Base-by-base conservation (phyloP, 805 yeast species). In the Ogataea ramenticola region DNA sequence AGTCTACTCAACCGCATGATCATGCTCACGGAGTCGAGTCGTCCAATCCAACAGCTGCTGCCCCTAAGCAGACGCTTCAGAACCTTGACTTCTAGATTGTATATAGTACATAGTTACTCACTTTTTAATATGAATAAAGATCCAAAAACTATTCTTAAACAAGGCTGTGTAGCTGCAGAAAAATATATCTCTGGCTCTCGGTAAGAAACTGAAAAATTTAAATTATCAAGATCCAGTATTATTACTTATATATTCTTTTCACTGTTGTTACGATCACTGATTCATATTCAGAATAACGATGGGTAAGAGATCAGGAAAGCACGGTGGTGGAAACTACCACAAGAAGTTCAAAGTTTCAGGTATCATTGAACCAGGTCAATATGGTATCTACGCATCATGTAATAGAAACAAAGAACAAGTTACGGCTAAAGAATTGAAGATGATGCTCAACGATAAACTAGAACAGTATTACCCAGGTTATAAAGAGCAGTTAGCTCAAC, bases 351-450 rank as follows among this genome's bases (percentile, higher is more conserved):
- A 75, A 52, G 67, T 70, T 17, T 56, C 67, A 2, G 77, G 77
- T 9, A 67, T 77, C 43, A 62, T 90, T 17, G 96, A 90, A 55
- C 96, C 96, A 0, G 83, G 83, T 34, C 85, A 93, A 43, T 67
- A 82, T 33, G 99, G 99, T 0, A 72, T 93, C 0, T 93, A 86
- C 62, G 96, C 89, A 12, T 86, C 98, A 0, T 91, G 97, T 62
- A 77, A 79, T 41, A 73, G 96, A 53, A 83, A 84, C 33, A 79
- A 82, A 46, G 99, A 93, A 60, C 72, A 72, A 43, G 79, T 75
- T 43, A 87, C 95, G 47, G 74, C 82, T n/a, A 79, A 78, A 49
- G 97, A 89, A 59, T 65, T 89, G 52, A 70, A 75, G 48, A 61
- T 68, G 45, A 57, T 87, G 10, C 72, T 89, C 36, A 64, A 67